A percentile compares a stretch with the other conserved stretches of the same genome.
Conservation (phyloP, 129 eudicot species). For the Flaveria robusta region DNA sequence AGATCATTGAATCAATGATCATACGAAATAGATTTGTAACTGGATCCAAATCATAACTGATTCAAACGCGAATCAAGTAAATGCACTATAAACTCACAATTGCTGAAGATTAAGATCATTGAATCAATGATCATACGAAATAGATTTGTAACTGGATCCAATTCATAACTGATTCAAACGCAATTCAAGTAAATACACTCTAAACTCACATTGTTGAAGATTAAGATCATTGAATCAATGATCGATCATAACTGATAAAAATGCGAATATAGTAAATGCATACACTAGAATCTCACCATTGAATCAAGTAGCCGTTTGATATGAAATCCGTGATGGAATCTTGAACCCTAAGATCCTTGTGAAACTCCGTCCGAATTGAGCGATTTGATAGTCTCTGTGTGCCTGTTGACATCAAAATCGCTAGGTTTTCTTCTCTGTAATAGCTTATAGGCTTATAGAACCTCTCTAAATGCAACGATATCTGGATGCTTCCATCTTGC, state of each 20-base stretch:
- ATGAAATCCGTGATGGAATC: slow-evolving; percentile 37
- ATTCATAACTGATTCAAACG: too few relatives aligned
- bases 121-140: too few relatives aligned
- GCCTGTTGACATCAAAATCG: slow-evolving; percentile 17
- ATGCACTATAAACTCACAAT: slow-evolving; percentile 48
- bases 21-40: slow-evolving; percentile 16
- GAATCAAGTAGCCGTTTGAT: slow-evolving; percentile 6
- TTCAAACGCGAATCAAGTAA: slow-evolving; percentile 17
- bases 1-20: slow-evolving; percentile 8
- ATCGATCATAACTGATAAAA: too few relatives aligned
- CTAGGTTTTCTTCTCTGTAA: slow-evolving; percentile 20
- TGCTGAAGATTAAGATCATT: slow-evolving; percentile 29
- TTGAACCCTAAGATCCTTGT: slow-evolving; percentile 43
- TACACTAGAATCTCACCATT: too few relatives aligned
- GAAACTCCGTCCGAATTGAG: slow-evolving; percentile 35
- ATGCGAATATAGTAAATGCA: too few relatives aligned
- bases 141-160: too few relatives aligned
- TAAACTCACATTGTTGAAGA: too few relatives aligned
- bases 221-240: too few relatives aligned
- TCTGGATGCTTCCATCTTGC: too few relatives aligned
- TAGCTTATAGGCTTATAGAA: slow-evolving; percentile 4
- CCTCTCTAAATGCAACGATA: too few relatives aligned
- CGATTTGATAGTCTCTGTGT: slow-evolving; percentile 22
- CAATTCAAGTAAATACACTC: too few relatives aligned
- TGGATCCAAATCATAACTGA: slow-evolving; percentile 47